These are phyloP conservation scores for Melanogaster broomeanus DNA, from an alignment of 768 basidiomycete species.

Conservation along the genomic window DNA sequence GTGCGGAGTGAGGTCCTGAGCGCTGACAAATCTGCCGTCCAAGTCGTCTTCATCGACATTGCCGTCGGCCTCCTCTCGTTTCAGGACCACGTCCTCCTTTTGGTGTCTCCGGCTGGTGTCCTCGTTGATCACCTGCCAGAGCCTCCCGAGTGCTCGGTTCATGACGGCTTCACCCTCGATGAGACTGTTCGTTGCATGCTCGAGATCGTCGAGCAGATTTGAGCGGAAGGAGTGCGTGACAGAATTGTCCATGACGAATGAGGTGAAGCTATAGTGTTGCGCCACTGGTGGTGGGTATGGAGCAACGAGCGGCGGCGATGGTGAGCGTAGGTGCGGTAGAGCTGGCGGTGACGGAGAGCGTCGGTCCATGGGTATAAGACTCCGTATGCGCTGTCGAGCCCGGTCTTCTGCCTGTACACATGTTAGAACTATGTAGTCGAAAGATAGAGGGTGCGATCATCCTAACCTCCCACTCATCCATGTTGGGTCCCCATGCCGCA, in stretches of 20 bases:
- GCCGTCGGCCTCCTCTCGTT: slow-evolving; percentile 70
- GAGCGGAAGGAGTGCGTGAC: slow-evolving; percentile 86
- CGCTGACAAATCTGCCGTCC: slow-evolving; percentile 51
- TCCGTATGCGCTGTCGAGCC: slow-evolving; percentile 76
- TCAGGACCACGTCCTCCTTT: slow-evolving; percentile 53
- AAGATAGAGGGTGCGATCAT: slow-evolving; percentile 4
- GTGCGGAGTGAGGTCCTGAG: slow-evolving; percentile 66
- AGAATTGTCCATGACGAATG: slow-evolving; percentile 84
- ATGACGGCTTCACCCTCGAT: slow-evolving; percentile 81
- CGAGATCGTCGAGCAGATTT: slow-evolving; percentile 73
- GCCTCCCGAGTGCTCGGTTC: slow-evolving; percentile 70
- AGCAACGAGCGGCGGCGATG: slow-evolving; percentile 75
- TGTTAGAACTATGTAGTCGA: slow-evolving; percentile 12
- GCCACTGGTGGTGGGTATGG: slow-evolving; percentile 71
- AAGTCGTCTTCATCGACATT: slow-evolving; percentile 40
- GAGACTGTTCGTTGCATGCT: slow-evolving; percentile 78
- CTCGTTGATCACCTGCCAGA: slow-evolving; percentile 83
- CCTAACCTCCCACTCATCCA: slow-evolving; percentile 83
- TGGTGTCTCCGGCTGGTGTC: slow-evolving; percentile 47
- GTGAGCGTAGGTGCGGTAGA: slow-evolving; percentile 75
- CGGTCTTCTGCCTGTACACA: slow-evolving; percentile 70
- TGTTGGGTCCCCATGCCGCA: slow-evolving; percentile 78
- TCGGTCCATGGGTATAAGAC: slow-evolving; percentile 57
- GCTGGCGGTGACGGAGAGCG: slow-evolving; percentile 73
- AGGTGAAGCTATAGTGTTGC: slow-evolving; percentile 76